Base-by-base conservation (phyloP, 148 eudicot species). In the Arctostaphylos glauca region DNA sequence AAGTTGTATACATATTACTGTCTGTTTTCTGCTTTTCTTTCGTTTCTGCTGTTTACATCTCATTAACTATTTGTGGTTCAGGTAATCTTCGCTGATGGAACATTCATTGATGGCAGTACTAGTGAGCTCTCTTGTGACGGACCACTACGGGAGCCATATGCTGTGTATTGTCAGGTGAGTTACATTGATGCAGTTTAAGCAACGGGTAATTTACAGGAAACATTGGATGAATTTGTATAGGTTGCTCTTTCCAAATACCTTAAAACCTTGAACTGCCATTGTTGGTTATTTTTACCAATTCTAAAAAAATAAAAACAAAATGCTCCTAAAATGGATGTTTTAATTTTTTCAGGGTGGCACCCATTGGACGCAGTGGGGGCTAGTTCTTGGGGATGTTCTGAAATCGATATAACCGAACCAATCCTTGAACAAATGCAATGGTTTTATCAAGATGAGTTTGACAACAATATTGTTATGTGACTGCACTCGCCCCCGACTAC, bases 121-220 rank as follows among this genome's bases (percentile, higher is more conserved):
- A 95, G 98, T 83, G 98, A 95, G 89, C 94, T 95, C 60, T 95
- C 98, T 44, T 95, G 98, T 78, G 98, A 95, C 86, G 98, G 98
- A 72, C 98, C 98, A 15, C 84, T 95, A 23, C 90, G 98, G 87
- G 95, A 92, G 86, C 98, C 98, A 31, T 94, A 83, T 84, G 88
- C 95, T 9, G 98, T 95, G 78, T 95, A 84, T 86, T 95, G 98
- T 84, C 98, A 95, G 98, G 98, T 93, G 12, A 21, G 19, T 38
- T 46, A 13, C 43, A 49, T 80, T 66, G 46, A 49, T 66, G 70
- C 23, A 76, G n/a, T 64, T 18, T 48, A 80, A 38, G 41, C 73
- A 52, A 9, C 48, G 55, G 21, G 25, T 55, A 38, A 38, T 77
- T 55, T 55, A 55, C 41, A 21, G 80, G 48, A 38, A 16, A 31